phyloP scores from a whole-genome alignment of 2,329 filamentous ascomycete genomes.

The Aspergillus melleus region DNA sequence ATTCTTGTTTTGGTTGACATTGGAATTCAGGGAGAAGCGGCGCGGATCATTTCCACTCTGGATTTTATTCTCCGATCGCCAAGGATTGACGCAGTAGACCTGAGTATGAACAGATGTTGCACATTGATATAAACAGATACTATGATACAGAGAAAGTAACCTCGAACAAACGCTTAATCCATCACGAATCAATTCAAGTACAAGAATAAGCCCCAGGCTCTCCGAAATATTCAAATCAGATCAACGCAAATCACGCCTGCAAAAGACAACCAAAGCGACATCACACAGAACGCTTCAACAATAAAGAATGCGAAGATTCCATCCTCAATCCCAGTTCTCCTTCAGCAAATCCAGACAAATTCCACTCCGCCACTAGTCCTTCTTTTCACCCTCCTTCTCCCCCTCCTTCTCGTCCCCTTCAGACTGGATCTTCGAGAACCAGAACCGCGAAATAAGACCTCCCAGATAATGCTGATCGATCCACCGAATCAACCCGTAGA shows the following conservation, averaged over 20 bases:
- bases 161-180: too few relatives aligned
- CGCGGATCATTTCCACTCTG: background rate
- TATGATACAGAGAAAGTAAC: too few relatives aligned
- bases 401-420: background rate
- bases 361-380: background rate
- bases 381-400: background rate
- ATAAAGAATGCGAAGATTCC: too few relatives aligned
- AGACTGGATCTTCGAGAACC: background rate
- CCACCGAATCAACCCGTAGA: background rate
- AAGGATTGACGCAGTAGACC: too few relatives aligned
- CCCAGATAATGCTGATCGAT: background rate
- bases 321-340: too few relatives aligned
- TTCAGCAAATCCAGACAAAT: too few relatives aligned
- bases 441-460: background rate
- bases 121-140: too few relatives aligned
- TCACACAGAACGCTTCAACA: background rate
- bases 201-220: too few relatives aligned
- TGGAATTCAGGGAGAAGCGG: background rate
- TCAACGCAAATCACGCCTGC: background rate
- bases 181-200: too few relatives aligned
- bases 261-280: too few relatives aligned
- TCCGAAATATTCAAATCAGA: too few relatives aligned
- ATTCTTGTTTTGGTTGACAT: background rate
- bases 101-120: too few relatives aligned
- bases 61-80: background rate